phyloP scores from a whole-genome alignment of 768 basidiomycete species.

The Boletus pseudopeckii region DNA sequence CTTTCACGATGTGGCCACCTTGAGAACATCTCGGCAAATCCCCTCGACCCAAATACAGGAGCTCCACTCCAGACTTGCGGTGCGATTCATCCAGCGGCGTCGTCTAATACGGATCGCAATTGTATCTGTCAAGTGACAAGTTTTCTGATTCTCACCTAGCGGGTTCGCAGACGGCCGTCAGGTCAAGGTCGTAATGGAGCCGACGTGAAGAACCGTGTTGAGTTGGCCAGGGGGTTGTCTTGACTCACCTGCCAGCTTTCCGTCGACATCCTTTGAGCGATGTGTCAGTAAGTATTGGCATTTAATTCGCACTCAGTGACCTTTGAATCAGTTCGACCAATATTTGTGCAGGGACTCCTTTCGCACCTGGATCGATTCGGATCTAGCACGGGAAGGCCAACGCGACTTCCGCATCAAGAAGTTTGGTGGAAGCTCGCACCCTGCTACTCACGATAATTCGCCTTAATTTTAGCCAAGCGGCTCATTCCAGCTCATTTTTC shows the following conservation, averaged over 20 bases:
- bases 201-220: not conserved
- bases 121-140: not conserved
- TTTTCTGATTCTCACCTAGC: conserved; percentile 17
- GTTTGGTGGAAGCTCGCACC: conserved; percentile 11
- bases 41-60: not conserved
- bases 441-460: conserved; percentile 26
- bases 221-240: not conserved
- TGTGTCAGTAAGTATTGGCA: not conserved
- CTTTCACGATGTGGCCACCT: conserved; percentile 17
- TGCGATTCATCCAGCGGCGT: not conserved
- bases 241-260: not conserved
- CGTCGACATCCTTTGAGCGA: not conserved
- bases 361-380: conserved; percentile 19
- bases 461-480: conserved; percentile 30
- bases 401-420: conserved; percentile 28
- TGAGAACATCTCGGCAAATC: conserved; percentile 29
- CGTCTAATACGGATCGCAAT: conserved; percentile 1
- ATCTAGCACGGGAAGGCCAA: conserved; percentile 13
- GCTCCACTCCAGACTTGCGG: conserved; percentile 1
- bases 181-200: conserved; percentile 8
- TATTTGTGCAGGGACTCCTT: conserved; percentile 5
- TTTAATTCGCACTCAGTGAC: not conserved
- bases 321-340: conserved; percentile 6
- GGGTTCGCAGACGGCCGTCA: conserved; percentile 6
- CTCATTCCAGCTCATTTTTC: conserved; percentile 16